Evolutionary conservation across 257 asterid genomes (phyloP), one percentile per base, ranked within the genome.

Genomic region (Oldenlandia corymbosa): DNA sequence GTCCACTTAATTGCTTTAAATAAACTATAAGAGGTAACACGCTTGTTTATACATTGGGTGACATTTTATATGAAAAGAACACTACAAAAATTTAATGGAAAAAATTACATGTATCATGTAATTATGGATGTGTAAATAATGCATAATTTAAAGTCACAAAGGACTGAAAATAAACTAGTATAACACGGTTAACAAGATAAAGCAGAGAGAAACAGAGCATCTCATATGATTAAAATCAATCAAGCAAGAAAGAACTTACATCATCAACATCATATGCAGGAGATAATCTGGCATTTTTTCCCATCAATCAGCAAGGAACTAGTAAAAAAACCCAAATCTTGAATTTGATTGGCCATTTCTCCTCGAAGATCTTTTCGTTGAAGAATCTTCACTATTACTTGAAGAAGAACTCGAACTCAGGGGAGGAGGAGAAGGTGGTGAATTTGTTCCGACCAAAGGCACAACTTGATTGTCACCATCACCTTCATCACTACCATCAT

Each of bases 381-480:
- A n/a, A n/a, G n/a, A 72, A 24, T 71, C 82, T 64, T 71, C 79
- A 20, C 80, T 76, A 62, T 74, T 60, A n/a, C n/a, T n/a, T n/a
- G n/a, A n/a, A 3, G 87, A 74, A 43, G 86, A 81, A 21, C 75
- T 67, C 8, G 86, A 77, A 17, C 75, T 57, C 21, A 47, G n/a
- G 46, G 80, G 45, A 0, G 80, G 84, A 42, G 80, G 45, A 0
- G 80, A 83, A 42, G 80, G 73, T 42, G 54, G 55, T 21, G 84
- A 26, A 20, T 28, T 57, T 14, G 73, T 37, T 16, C 75, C 53
- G 49, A 68, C 74, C 41, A 85, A 58, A 23, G 95, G 96, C 67
- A 89, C 95, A 53, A 89, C 91, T 75, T 89, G 96, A 67, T 81
- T 81, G 39, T 89, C 93, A n/a, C 73, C 73, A 58, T 84, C 92